phyloP scores from a whole-genome alignment of 2,329 filamentous ascomycete genomes.

The Penicillium sp. region DNA sequence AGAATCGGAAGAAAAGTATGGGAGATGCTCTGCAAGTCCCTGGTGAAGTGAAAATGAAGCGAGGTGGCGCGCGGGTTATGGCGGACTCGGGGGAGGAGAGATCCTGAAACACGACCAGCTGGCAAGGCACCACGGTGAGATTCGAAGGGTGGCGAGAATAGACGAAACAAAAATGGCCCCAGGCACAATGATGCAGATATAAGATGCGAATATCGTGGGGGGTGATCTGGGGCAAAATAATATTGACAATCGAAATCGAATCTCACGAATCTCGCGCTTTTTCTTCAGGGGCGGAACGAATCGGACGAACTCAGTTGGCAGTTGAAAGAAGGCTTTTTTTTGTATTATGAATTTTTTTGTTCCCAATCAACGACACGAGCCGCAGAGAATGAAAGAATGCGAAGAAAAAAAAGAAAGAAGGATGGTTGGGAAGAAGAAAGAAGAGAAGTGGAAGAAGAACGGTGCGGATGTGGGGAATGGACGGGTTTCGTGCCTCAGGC shows the following conservation, averaged over 20 bases:
- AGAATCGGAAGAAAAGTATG: conserved; percentile 12
- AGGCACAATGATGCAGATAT: background rate
- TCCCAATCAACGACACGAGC: conserved; percentile 24
- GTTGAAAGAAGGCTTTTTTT: conserved; percentile 14
- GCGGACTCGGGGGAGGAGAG: conserved; percentile 11
- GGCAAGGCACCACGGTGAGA: conserved; percentile 8
- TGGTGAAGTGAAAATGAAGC: conserved; percentile 21
- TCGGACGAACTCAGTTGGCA: conserved; percentile 24
- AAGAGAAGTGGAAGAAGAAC: conserved; percentile 22
- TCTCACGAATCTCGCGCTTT: conserved; percentile 15
- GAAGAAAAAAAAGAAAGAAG: conserved; percentile 24
- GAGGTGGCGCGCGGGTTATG: conserved; percentile 21
- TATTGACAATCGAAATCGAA: conserved; percentile 12
- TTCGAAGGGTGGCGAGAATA: background rate
- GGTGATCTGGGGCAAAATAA: conserved; percentile 2
- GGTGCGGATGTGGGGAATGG: conserved; percentile 23
- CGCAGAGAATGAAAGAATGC: conserved; percentile 33
- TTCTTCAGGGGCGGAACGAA: conserved; percentile 27
- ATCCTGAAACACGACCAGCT: conserved; percentile 15
- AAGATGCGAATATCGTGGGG: conserved; percentile 1
- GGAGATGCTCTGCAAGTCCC: conserved; percentile 42
- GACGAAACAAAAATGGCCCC: conserved; percentile 3
- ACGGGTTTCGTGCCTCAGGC: conserved; percentile 12
- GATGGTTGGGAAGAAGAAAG: conserved; percentile 12
- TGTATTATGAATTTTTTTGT: conserved; percentile 12